These are phyloP conservation scores for Neophaeococcomyces aloes DNA, from an alignment of 2,329 filamentous ascomycete species.

Conservation along the genomic window DNA sequence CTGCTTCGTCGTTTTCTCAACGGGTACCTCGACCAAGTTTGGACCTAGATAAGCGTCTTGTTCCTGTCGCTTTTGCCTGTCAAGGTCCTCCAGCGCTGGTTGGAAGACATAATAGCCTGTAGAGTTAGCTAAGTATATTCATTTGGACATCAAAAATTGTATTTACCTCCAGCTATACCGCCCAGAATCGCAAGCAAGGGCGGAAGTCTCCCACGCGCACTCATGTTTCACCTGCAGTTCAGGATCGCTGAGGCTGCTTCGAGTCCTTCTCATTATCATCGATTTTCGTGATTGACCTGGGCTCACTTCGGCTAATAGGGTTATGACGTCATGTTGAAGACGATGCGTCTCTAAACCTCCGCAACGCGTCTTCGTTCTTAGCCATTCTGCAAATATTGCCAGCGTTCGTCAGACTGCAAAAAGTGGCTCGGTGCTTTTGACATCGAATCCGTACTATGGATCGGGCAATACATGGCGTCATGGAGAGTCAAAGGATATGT, in stretches of 20 bases:
- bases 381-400: not conserved
- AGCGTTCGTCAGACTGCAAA: not conserved
- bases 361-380: not conserved
- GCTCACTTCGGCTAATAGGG: no score
- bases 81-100: slow-evolving; percentile 18
- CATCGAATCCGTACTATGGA: slow-evolving; percentile 13
- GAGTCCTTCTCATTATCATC: no score
- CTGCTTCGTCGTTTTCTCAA: not conserved
- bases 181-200: slow-evolving; percentile 1
- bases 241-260: no score
- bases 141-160: not conserved
- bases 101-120: slow-evolving; percentile 7
- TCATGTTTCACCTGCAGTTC: no score
- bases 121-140: not conserved
- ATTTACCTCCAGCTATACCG: slow-evolving; percentile 8
- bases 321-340: no score
- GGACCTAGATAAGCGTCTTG: slow-evolving; percentile 8
- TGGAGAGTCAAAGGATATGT: slow-evolving; percentile 44
- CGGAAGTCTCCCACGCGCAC: not conserved
- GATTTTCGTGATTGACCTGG: no score
- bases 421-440: not conserved
- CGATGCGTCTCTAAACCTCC: no score
- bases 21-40: slow-evolving; percentile 9
- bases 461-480: slow-evolving; percentile 19
- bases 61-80: slow-evolving; percentile 2